phyloP scores from a whole-genome alignment of 2,329 filamentous ascomycete species.

The Coleophoma cylindrospora region DNA sequence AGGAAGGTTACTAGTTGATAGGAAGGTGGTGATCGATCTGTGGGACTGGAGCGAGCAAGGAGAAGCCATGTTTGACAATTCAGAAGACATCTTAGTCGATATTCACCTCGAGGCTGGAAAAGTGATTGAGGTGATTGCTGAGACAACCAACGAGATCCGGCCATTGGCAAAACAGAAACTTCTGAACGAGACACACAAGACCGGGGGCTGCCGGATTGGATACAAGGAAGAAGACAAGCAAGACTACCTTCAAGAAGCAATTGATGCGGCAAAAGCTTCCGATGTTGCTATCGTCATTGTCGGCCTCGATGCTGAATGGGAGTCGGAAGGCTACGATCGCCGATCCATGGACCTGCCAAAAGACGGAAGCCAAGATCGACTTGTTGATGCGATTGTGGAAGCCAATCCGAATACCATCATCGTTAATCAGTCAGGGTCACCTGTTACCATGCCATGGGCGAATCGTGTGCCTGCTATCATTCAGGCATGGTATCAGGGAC shows the following conservation, averaged over 20 bases:
- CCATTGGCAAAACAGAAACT: slow-evolving; percentile 54
- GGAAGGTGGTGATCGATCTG: slow-evolving; percentile 54
- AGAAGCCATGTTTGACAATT: slow-evolving; percentile 68
- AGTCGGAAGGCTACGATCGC: slow-evolving; percentile 69
- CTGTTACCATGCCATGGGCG: slow-evolving; percentile 67
- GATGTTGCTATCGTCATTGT: slow-evolving; percentile 66
- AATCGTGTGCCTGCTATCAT: slow-evolving; percentile 59
- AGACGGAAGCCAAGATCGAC: slow-evolving; percentile 53
- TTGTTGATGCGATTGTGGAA: slow-evolving; percentile 56
- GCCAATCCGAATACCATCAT: slow-evolving; percentile 64
- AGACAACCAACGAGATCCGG: slow-evolving; percentile 63
- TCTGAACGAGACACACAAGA: slow-evolving; percentile 56
- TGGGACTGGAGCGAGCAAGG: slow-evolving; percentile 68
- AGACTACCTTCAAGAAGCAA: slow-evolving; percentile 60
- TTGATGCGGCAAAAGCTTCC: slow-evolving; percentile 53
- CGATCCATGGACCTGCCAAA: slow-evolving; percentile 54
- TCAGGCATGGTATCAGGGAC: slow-evolving; percentile 67
- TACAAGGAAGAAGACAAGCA: slow-evolving; percentile 61
- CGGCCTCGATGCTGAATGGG: slow-evolving; percentile 69
- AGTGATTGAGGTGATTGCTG: slow-evolving; percentile 55
- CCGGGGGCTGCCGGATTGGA: slow-evolving; percentile 67
- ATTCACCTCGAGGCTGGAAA: slow-evolving; percentile 54
- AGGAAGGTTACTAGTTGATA: slow-evolving; percentile 55
- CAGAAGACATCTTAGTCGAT: slow-evolving; percentile 57
- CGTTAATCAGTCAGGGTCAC: slow-evolving; percentile 65